These are phyloP conservation scores for Dactylellina parvicollis DNA, from an alignment of 2,329 filamentous ascomycete species.

Conservation along the genomic window DNA sequence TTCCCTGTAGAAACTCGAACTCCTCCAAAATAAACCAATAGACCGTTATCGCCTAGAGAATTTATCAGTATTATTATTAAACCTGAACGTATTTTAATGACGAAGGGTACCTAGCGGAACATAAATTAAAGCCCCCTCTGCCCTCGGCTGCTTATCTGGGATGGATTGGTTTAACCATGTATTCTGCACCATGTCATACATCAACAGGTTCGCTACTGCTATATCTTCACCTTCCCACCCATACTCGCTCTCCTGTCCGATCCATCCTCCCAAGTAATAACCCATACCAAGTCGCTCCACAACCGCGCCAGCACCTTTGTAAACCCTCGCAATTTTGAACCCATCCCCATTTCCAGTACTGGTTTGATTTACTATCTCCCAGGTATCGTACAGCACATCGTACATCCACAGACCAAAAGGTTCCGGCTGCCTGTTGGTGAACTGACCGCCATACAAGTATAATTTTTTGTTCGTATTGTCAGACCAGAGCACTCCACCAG, in stretches of 20 bases:
- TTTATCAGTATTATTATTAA: neutral
- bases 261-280: constrained; percentile 73
- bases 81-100: too few relatives aligned
- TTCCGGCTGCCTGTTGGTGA: constrained; percentile 61
- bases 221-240: constrained; percentile 66
- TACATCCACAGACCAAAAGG: constrained; percentile 68
- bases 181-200: constrained; percentile 68
- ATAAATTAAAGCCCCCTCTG: constrained; percentile 71
- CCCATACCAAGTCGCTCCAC: constrained; percentile 68
- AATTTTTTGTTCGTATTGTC: constrained; percentile 72
- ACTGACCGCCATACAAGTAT: constrained; percentile 72
- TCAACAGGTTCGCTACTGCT: constrained; percentile 67
- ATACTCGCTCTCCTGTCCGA: constrained; percentile 67
- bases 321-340: constrained; percentile 63
- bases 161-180: constrained; percentile 67
- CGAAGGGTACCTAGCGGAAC: constrained; percentile 65
- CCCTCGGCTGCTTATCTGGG: constrained; percentile 67
- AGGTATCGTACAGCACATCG: constrained; percentile 68
- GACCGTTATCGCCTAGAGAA: constrained; percentile 66
- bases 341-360: neutral
- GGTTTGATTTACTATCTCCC: constrained; percentile 64
- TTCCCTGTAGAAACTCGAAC: constrained; percentile 61
- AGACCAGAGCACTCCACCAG: constrained; percentile 57
- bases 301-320: constrained; percentile 69
- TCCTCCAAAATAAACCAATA: constrained; percentile 72